Conservation (phyloP, 306 rosid genomes). For the Crataegus laevigata region DNA sequence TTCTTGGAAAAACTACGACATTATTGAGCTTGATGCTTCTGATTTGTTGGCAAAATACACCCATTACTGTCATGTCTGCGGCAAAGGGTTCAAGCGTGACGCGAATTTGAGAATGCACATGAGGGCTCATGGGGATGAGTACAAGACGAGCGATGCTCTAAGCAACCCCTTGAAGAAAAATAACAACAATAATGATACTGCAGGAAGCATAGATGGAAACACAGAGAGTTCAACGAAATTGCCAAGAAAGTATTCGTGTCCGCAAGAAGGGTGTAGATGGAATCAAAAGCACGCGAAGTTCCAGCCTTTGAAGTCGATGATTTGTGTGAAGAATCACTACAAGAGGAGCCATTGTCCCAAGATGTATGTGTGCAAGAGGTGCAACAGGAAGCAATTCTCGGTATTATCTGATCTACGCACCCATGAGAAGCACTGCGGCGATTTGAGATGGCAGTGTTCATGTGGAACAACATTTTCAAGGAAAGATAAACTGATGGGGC, state of each 20-base stretch:
- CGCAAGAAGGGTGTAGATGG: slow-evolving; percentile 92
- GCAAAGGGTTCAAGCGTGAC: slow-evolving; percentile 87
- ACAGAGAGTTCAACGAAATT: slow-evolving; percentile 11
- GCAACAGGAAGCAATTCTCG: slow-evolving; percentile 76
- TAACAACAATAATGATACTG: neutral
- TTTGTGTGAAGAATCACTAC: slow-evolving; percentile 91
- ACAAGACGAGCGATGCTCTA: slow-evolving; percentile 66
- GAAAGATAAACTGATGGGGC: slow-evolving; percentile 93
- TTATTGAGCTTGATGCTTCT: slow-evolving; percentile 55
- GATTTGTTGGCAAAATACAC: slow-evolving; percentile 90
- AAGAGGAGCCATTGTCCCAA: slow-evolving; percentile 93
- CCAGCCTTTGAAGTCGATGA: slow-evolving; percentile 85
- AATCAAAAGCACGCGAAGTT: slow-evolving; percentile 69
- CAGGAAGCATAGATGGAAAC: neutral
- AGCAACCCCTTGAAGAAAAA: slow-evolving; percentile 56
- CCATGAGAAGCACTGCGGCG: slow-evolving; percentile 96
- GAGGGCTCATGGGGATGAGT: slow-evolving; percentile 96
- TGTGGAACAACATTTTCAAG: slow-evolving; percentile 92
- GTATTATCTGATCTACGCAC: slow-evolving; percentile 86
- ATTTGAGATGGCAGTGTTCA: slow-evolving; percentile 74
- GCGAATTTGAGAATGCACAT: slow-evolving; percentile 95
- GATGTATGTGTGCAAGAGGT: slow-evolving; percentile 87
- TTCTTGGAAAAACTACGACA: slow-evolving; percentile 19
- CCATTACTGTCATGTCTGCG: slow-evolving; percentile 84
- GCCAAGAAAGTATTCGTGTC: slow-evolving; percentile 74